phyloP scores from a whole-genome alignment of 2,329 filamentous ascomycete species.

The Periconia digitata region DNA sequence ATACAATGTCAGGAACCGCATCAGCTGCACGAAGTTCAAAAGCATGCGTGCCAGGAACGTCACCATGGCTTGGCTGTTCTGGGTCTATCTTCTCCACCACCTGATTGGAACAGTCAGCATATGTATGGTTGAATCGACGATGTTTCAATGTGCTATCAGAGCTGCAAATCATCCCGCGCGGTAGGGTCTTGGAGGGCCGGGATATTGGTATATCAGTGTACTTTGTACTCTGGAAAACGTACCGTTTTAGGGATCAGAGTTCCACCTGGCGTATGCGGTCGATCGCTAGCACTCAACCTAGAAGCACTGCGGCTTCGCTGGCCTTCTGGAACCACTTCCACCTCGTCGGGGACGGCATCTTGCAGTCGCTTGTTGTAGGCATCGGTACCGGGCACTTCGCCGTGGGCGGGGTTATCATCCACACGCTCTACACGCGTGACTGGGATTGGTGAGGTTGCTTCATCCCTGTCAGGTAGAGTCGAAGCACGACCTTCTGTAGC shows the following conservation, averaged over 20 bases:
- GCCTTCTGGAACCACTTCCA: conserved; percentile 57
- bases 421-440: conserved; percentile 65
- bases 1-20: conserved; percentile 60
- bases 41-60: conserved; percentile 63
- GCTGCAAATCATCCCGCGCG: too few species aligned
- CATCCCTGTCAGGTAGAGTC: conserved; percentile 36
- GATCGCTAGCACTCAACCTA: conserved; percentile 46
- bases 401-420: conserved; percentile 60
- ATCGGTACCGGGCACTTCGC: conserved; percentile 63
- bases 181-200: too few species aligned
- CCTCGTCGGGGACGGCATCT: conserved; percentile 65
- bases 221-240: too few species aligned
- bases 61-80: conserved; percentile 58
- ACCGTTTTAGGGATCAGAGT: conserved; percentile 58
- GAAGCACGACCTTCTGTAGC: conserved; percentile 58
- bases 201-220: too few species aligned
- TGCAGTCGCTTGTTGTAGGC: conserved; percentile 60
- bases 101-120: too few species aligned
- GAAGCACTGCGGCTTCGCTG: conserved; percentile 42
- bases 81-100: conserved; percentile 65
- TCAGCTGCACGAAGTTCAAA: conserved; percentile 60
- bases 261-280: conserved; percentile 54
- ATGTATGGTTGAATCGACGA: too few species aligned
- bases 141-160: too few species aligned
- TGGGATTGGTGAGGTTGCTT: conserved; percentile 57